A percentile compares a stretch with the other conserved stretches of the same genome.
phyloP scores from a whole-genome alignment of 441 rosid genomes.

The Flueggea neowawraea region DNA sequence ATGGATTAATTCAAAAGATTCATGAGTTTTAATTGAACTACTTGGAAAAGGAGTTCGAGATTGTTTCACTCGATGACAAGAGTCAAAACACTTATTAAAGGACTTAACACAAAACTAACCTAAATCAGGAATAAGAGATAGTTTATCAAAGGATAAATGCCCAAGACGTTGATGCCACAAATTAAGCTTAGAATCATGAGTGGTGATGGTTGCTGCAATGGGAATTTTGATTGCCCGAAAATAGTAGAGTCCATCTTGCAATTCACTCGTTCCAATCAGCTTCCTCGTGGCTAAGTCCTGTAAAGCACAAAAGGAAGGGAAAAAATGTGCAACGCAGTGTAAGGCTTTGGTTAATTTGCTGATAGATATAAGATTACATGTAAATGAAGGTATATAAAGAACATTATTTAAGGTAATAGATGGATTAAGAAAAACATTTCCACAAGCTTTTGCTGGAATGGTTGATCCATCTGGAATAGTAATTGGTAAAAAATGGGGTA shows the following conservation, averaged over 20 bases:
- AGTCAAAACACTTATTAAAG: too few relatives aligned
- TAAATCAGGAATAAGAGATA: background rate
- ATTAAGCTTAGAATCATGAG: background rate
- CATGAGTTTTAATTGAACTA: background rate
- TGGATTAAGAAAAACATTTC: background rate
- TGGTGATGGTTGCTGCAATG: background rate
- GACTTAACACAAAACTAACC: too few relatives aligned
- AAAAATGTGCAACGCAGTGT: background rate
- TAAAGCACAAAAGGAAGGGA: background rate
- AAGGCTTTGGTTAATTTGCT: background rate
- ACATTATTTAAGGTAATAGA: background rate
- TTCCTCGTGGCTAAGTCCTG: background rate
- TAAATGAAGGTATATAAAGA: background rate
- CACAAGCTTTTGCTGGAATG: background rate
- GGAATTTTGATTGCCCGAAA: background rate
- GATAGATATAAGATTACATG: background rate
- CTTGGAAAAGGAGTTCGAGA: background rate
- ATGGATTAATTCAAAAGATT: background rate
- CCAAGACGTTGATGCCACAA: background rate
- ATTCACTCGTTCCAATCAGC: slow-evolving; percentile 1
- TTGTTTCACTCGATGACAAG: background rate
- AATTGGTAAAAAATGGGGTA: background rate
- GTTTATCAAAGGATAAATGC: background rate
- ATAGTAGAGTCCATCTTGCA: slow-evolving; percentile 4
- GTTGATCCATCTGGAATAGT: background rate